These are phyloP conservation scores for Brassica napus DNA, from an alignment of 345 rosid genomes.

Conservation along the genomic window Da-Ae NC_063444.1:47259001-47259500, in stretches of 20 bases:
- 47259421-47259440: background rate
- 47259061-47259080: conserved; percentile 56
- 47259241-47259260: background rate
- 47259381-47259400: conserved; percentile 17
- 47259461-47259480: no score
- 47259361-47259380: conserved; percentile 20
- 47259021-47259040: conserved; percentile 4
- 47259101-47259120: conserved; percentile 42
- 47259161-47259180: conserved; percentile 65
- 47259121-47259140: conserved; percentile 49
- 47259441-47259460: no score
- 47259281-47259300: conserved; percentile 32
- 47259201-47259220: conserved; percentile 19
- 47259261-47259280: conserved; percentile 28
- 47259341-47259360: conserved; percentile 31
- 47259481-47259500: no score
- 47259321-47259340: conserved; percentile 36
- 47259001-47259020: conserved; percentile 12
- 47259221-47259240: background rate
- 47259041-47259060: conserved; percentile 78
- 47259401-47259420: background rate
- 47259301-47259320: conserved; percentile 28
- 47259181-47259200: conserved; percentile 57
- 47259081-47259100: conserved; percentile 42
- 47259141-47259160: conserved; percentile 44